Evolutionary conservation across 1,139 yeast species (phyloP), one percentile per base, ranked within the genome.

Genomic region (Waltiozyma sp.): DNA sequence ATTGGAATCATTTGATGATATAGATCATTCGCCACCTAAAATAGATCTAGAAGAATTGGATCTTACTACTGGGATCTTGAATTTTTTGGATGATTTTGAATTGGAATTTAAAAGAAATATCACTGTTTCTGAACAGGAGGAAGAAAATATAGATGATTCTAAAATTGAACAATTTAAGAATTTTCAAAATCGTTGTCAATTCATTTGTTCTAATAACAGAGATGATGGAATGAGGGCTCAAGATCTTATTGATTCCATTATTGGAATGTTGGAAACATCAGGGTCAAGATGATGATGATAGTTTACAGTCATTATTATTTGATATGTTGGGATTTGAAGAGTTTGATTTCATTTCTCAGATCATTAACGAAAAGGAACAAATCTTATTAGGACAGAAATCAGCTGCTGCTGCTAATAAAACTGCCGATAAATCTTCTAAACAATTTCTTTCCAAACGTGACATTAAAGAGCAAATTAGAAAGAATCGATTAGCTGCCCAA

Each of bases 321-420:
- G 96, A 88, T 56, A 69, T 85, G 10, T 62, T 91, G 4, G 97
- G 98, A 0, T 83, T 79, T 53, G 96, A 87, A 34, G 83, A 87
- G 55, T 72, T 91, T 48, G 95, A 87, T 43, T 62, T 88, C 42
- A 83, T 88, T 10, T 70, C 88, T 1, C 75, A 72, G 42, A 63
- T 91, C 15, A 60, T 89, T 3, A 77, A 76, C 46, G 66, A 78
- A 43, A 72, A 77, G 51, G 54, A 57, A 0, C 59, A 57, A 18
- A 50, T 69, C 44, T 41, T 56, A 7, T 47, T 46, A 2, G 61
- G 58, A n/a, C 26, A 43, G 45, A n/a, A 10, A 5, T 9, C 33
- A 28, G 33, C 33, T 23, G 7, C 7, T 23, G 26, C 7, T 23
- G 26, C 7, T 23, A 10, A 23, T 23, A 10, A 7, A n/a, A n/a